These are phyloP conservation scores for Ogataea siamensis DNA, from an alignment of 805 yeast species.

Conservation along the genomic window DNA sequence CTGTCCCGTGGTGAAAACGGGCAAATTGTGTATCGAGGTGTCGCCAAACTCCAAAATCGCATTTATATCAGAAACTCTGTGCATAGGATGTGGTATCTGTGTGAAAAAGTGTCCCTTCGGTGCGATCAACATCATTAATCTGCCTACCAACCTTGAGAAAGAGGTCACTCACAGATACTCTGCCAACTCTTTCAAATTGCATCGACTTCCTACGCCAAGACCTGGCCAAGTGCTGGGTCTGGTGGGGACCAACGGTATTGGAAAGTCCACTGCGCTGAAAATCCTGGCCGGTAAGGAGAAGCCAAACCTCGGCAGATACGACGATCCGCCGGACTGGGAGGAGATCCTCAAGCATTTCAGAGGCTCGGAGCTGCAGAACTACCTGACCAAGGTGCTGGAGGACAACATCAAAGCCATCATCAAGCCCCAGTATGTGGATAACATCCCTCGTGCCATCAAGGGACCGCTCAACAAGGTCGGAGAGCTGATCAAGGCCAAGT, in stretches of 20 bases:
- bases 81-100: slow-evolving; percentile 99
- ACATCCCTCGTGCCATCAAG: slow-evolving; percentile 93
- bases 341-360: slow-evolving; percentile 88
- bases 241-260: slow-evolving; percentile 99
- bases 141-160: slow-evolving; percentile 90
- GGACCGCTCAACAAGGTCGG: slow-evolving; percentile 87
- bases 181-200: slow-evolving; percentile 96
- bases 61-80: slow-evolving; percentile 86
- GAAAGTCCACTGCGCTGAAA: slow-evolving; percentile 95
- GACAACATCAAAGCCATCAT: slow-evolving; percentile 95
- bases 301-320: slow-evolving; percentile 92
- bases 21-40: slow-evolving; percentile 96
- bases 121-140: slow-evolving; percentile 91
- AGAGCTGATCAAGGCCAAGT: slow-evolving; percentile 70
- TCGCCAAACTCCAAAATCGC: slow-evolving; percentile 88
- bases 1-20: slow-evolving; percentile 98
- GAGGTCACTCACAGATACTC: slow-evolving; percentile 97
- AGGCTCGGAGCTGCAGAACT: slow-evolving; percentile 96
- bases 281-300: slow-evolving; percentile 96
- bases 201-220: slow-evolving; percentile 96
- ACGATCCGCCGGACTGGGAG: slow-evolving; percentile 97
- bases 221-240: slow-evolving; percentile 98
- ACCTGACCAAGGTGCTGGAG: slow-evolving; percentile 89
- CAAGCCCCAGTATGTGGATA: slow-evolving; percentile 98
- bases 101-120: slow-evolving; percentile 98